These are phyloP conservation scores for Galerina sulciceps DNA, from an alignment of 768 basidiomycete species.

Conservation along the genomic window DNA sequence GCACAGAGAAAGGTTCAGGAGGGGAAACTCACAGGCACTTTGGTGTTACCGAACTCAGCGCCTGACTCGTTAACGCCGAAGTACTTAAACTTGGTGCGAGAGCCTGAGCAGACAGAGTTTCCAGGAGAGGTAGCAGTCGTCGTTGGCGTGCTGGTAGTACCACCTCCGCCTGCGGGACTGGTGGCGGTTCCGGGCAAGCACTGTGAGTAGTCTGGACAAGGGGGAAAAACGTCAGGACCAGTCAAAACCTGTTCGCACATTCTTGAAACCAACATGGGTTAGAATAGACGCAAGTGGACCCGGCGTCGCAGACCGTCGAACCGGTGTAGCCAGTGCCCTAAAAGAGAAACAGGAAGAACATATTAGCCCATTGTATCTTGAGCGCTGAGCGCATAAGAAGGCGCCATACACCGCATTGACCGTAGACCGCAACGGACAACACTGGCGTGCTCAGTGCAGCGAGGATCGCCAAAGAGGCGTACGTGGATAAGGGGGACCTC, in stretches of 20 bases:
- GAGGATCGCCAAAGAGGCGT: conserved; percentile 37
- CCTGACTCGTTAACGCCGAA: conserved; percentile 69
- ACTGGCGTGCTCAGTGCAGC: conserved; percentile 31
- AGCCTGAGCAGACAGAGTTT: conserved; percentile 40
- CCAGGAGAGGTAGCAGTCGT: conserved; percentile 27
- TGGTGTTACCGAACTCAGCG: conserved; percentile 59
- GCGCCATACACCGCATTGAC: conserved; percentile 52
- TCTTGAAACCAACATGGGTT: conserved; percentile 42
- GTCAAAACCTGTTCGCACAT: background rate
- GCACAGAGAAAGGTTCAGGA: background rate
- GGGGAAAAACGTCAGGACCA: background rate
- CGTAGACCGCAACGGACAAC: conserved; percentile 45
- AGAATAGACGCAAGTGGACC: conserved; percentile 40
- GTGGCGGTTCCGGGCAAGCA: conserved; percentile 38
- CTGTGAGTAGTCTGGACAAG: conserved; percentile 47
- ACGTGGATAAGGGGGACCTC: conserved; percentile 30
- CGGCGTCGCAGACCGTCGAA: conserved; percentile 48
- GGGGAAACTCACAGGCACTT: conserved; percentile 46
- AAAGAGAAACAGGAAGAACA: conserved; percentile 2
- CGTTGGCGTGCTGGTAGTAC: conserved; percentile 4
- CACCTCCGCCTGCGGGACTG: background rate
- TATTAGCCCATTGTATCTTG: background rate
- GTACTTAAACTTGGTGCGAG: conserved; percentile 59
- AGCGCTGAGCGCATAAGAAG: conserved; percentile 11
- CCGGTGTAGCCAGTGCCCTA: conserved; percentile 48